Base-by-base conservation (phyloP, 208 protist species). In the Acanthamoeba triangularis region DNA sequence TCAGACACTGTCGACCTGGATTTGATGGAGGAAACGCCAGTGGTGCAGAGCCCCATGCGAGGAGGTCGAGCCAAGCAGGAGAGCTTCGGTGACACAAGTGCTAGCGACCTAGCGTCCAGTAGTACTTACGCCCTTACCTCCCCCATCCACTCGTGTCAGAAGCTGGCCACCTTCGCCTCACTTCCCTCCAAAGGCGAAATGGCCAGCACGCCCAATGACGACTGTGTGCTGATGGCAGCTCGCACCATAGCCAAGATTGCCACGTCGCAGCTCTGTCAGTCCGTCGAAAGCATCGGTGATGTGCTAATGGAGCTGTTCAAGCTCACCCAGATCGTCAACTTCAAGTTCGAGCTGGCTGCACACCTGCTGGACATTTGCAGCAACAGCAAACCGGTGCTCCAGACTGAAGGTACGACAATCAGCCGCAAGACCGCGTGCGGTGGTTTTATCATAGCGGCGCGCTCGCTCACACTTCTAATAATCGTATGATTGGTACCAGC, bases 341-440 rank as follows among this genome's bases (percentile, higher is more conserved):
- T 80, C 72, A 80, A 80, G 37, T 47, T 80, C n/a, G 72, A 80
- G 72, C 30, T 80, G 10, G 72, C 72, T 13, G 72, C 25, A 23
- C 72, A 80, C 33, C 72, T 80, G 18, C 72, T 80, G 14, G 72
- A 80, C n/a, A 80, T 80, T 37, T 49, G 72, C 37, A n/a, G n/a
- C n/a, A 23, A 80, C 33, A 44, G 10, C 35, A 80, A 80, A 44
- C n/a, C 30, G 6, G 33, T 6, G 25, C 20, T 23, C 14, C 37
- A 20, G 7, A 3, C 35, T 2, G 5, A 33, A 5, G 72, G 72
- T 80, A 67, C 61, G 44, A 59, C 16, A 59, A 16, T 25, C 20
- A 59, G 5, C 54, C 16, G 13, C 54, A 16, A 16, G 0, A 25
- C 16, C n/a, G n/a, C 54, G 23, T 23, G 13, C 18, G 20, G 13